Conservation (phyloP, 495 filamentous ascomycete species). For the Podospora comata region DNA sequence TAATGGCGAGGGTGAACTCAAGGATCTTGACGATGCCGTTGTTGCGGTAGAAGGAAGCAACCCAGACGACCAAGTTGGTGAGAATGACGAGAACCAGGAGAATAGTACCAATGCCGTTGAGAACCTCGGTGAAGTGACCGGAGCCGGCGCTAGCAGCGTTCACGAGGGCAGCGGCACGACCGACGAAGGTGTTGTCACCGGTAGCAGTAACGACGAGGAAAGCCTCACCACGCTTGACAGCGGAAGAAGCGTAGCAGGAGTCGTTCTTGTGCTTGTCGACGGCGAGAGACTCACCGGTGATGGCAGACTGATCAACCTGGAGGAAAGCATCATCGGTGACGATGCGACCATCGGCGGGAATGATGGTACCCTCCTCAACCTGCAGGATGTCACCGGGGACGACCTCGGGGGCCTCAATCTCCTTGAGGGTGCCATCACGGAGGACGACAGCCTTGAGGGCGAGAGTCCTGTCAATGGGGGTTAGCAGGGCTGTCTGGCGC, state of each 20-base stretch:
- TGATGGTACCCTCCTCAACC: slow-evolving; percentile 86
- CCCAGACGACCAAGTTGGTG: slow-evolving; percentile 78
- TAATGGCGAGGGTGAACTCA: slow-evolving; percentile 79
- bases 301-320: slow-evolving; percentile 87
- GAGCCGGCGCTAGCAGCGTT: slow-evolving; percentile 64
- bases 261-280: slow-evolving; percentile 82
- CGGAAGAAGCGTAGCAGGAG: slow-evolving; percentile 76
- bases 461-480: slow-evolving; percentile 51
- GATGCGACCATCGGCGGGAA: slow-evolving; percentile 84
- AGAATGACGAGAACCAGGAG: slow-evolving; percentile 77
- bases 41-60: slow-evolving; percentile 82
- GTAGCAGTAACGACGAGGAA: slow-evolving; percentile 77
- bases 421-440: slow-evolving; percentile 66
- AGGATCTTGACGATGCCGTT: slow-evolving; percentile 71
- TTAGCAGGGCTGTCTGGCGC: slow-evolving; percentile 13
- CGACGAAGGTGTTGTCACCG: slow-evolving; percentile 85
- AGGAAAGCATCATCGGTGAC: slow-evolving; percentile 75
- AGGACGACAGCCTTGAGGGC: slow-evolving; percentile 81
- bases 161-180: slow-evolving; percentile 81
- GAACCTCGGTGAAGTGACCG: slow-evolving; percentile 87
- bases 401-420: slow-evolving; percentile 73
- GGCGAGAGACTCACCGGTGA: slow-evolving; percentile 89
- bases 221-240: slow-evolving; percentile 84
- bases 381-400: slow-evolving; percentile 89
- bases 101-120: slow-evolving; percentile 81